phyloP scores from a whole-genome alignment of 495 filamentous ascomycete species.

The Cairneyella variabilis region DNA sequence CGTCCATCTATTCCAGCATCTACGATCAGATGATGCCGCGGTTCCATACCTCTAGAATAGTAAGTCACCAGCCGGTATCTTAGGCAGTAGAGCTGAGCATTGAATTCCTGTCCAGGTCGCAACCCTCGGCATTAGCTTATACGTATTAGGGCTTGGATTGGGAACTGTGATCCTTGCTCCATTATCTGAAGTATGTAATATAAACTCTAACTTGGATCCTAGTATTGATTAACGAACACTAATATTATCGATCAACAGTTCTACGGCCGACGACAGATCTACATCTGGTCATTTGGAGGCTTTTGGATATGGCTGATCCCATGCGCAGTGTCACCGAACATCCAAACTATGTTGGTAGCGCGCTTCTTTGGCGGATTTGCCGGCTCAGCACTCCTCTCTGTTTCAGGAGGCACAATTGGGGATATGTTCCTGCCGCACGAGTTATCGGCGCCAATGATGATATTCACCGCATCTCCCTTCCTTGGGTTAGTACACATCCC shows the following conservation, averaged over 20 bases:
- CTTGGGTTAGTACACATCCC: too few relatives aligned
- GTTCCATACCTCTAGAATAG: constrained; percentile 61
- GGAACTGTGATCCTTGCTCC: constrained; percentile 71
- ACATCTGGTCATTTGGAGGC: constrained; percentile 67
- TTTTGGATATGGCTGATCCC: constrained; percentile 84
- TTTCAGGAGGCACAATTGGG: constrained; percentile 62
- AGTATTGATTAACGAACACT: constrained; percentile 39
- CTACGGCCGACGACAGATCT: constrained; percentile 83
- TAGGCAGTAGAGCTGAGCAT: too few relatives aligned
- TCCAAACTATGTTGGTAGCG: constrained; percentile 70
- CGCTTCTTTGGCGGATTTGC: constrained; percentile 81
- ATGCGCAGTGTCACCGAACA: constrained; percentile 77
- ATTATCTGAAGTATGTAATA: constrained; percentile 37
- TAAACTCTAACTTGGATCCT: not conserved
- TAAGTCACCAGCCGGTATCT: too few relatives aligned
- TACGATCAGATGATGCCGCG: constrained; percentile 77
- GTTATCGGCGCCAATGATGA: constrained; percentile 2
- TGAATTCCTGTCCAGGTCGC: too few relatives aligned
- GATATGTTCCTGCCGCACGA: constrained; percentile 2
- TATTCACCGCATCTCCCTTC: constrained; percentile 53
- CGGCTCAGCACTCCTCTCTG: constrained; percentile 79
- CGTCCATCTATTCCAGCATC: constrained; percentile 83
- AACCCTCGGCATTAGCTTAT: constrained; percentile 75
- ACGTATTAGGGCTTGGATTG: constrained; percentile 70
- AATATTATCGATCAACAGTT: too few relatives aligned